These are phyloP conservation scores for Hanseniaspora occidentalis DNA, from an alignment of 805 yeast genomes.

Conservation along the genomic window DNA sequence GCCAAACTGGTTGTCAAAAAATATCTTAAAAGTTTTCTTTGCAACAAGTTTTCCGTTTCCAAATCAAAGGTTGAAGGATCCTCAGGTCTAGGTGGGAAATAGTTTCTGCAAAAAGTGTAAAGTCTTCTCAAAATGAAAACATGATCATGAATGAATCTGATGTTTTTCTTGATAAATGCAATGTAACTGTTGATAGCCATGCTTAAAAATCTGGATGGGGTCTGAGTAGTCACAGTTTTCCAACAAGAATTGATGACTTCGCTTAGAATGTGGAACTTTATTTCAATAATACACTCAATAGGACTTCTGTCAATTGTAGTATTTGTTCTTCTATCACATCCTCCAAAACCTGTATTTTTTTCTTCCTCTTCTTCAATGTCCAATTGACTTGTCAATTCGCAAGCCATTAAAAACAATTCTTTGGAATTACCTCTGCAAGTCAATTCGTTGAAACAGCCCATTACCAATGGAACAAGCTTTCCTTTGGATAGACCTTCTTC, in stretches of 20 bases:
- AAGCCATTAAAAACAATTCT: conserved; percentile 58
- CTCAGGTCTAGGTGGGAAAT: conserved; percentile 27
- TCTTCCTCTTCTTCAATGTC: conserved; percentile 6
- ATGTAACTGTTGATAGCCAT: conserved; percentile 52
- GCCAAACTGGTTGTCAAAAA: conserved; percentile 44
- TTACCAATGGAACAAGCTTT: conserved; percentile 25
- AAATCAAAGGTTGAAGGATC: conserved; percentile 9
- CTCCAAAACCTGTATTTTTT: conserved; percentile 1
- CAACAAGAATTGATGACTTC: conserved; percentile 52
- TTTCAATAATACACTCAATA: conserved; percentile 28
- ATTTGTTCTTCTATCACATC: conserved; percentile 7
- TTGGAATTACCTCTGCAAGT: conserved; percentile 68
- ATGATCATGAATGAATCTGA: conserved; percentile 22
- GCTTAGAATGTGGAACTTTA: conserved; percentile 52
- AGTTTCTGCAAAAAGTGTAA: conserved; percentile 51
- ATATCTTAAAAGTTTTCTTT: conserved; percentile 51
- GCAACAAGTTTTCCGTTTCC: conserved; percentile 40
- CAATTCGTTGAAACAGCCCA: conserved; percentile 45
- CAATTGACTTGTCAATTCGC: conserved; percentile 41
- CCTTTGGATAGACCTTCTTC: conserved; percentile 14
- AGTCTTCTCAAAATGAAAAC: conserved; percentile 46
- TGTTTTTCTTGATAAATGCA: conserved; percentile 35
- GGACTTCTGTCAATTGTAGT: conserved; percentile 16
- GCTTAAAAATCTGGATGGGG: conserved; percentile 68
- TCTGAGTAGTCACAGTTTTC: conserved; percentile 43